Evolutionary conservation across 1,139 yeast species (phyloP), one percentile per base, ranked within the genome.

Genomic region (Pichia kudriavzevii): DNA sequence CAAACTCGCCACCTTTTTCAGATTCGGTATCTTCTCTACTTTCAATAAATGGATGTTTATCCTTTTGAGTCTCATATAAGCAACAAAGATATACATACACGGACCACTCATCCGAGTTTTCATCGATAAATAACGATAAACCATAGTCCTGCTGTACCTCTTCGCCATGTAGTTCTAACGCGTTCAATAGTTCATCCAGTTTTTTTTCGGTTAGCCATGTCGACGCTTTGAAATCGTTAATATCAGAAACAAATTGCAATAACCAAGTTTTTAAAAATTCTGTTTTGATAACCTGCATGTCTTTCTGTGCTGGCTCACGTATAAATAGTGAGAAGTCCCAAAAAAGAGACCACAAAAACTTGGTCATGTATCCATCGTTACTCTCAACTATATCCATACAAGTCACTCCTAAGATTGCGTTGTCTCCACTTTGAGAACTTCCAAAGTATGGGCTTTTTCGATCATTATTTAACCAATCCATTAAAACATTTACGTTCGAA

Each of bases 311-410:
- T 4, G 13, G 13, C 3, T 21, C 19, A 8, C 28, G 24, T 7
- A 18, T 24, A 10, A 22, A 30, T 13, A 40, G n/a, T 10, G 49
- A 40, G 32, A 41, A 46, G 22, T 42, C 38, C 34, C 48, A 42
- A 19, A 51, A 42, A 6, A 51, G 28, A 11, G 39, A 33, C 88
- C 88, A 79, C 9, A 79, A 55, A 30, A 79, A 59, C 1, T 85
- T 85, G 44, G 79, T 56, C n/a, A 74, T 71, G 30, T 77, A 57
- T 50, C 79, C 79, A 34, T 66, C 55, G 49, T 79, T 73, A 2
- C 82, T 81, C 32, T 76, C 83, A 17, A 71, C 66, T 16, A 79
- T 68, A 53, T 77, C 80, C 35, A 76, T 82, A n/a, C 84, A 75
- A 18, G 81, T 78, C 31, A 79, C 73, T 46, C 72, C 39, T n/a